Conservation (phyloP, 805 yeast species). For the Cyberlindnera bimundalis region DNA sequence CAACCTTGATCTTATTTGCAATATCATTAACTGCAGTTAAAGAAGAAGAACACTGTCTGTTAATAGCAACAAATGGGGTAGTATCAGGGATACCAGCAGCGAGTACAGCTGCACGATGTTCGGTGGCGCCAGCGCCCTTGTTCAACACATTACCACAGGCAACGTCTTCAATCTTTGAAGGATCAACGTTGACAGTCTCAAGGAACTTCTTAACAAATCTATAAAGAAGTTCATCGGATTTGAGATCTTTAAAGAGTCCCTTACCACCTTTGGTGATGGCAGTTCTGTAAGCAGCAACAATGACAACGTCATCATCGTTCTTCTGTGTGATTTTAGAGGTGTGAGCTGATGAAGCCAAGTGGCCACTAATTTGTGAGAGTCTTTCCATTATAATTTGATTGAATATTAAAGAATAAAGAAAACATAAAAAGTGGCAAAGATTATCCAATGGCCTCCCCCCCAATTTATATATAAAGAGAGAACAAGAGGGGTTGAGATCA, state of each 20-base stretch:
- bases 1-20: constrained; percentile 81
- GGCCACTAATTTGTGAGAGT: constrained; percentile 33
- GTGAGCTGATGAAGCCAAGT: constrained; percentile 24
- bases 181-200: constrained; percentile 47
- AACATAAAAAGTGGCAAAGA: too few relatives aligned
- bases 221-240: constrained; percentile 73
- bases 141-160: constrained; percentile 90
- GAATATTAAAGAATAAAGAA: too few relatives aligned
- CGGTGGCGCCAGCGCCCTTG: constrained; percentile 91
- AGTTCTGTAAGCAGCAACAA: constrained; percentile 87
- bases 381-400: constrained; percentile 31
- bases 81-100: constrained; percentile 88
- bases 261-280: constrained; percentile 85
- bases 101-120: constrained; percentile 86
- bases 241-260: constrained; percentile 80
- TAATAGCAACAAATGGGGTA: constrained; percentile 76
- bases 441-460: too few relatives aligned
- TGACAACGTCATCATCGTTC: constrained; percentile 72
- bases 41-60: constrained; percentile 95
- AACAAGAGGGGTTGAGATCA: neutral
- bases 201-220: constrained; percentile 63
- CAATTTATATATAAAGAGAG: neutral
- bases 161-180: constrained; percentile 72
- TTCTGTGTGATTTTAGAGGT: constrained; percentile 12
- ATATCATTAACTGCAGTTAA: constrained; percentile 86